Base-by-base conservation (phyloP, 192 early-diverging fungal genomes). In the Gaertneriomyces sp. region DNA sequence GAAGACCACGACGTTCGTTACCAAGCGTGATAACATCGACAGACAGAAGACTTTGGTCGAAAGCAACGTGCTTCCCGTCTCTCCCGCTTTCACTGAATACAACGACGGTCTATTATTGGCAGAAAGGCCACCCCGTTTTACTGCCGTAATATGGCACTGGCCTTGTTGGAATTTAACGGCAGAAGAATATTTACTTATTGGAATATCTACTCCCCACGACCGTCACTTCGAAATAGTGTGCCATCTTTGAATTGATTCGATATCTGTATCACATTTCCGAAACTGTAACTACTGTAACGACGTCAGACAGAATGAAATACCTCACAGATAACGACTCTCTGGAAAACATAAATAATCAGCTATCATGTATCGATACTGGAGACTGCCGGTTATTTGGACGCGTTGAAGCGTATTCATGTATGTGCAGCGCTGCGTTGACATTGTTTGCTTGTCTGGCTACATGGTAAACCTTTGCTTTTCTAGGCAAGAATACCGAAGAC, bases 391-490 rank as follows among this genome's bases (percentile, higher is more conserved):
- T 96, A 19, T 79, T 87, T 61, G 93, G 91, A 41, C 77, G 93
- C 64, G 72, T 96, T 25, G 96, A 98, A 77, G 88, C 91, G 20
- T 98, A 98, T 71, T 91, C 93, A 43, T 96, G 93, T 92, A 90
- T 85, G 88, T 83, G 17, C 6, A 12, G 12, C 25, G 25, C 0
- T 33, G 25, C 25, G 25, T 33, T 33, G 25, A 33, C 2, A 33
- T 33, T 2, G 25, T 33, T 0, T 33, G 25, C 25, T 1, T 0
- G 25, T 33, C 25, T 33, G 25, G 25, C 25, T 33, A 33, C 20
- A 11, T 63, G 17, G 46, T 40, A 42, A 58, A 60, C 25, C 25
- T 1, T 2, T 14, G 10, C 41, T 50, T 16, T 11, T 12, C 55
- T 73, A 95, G 93, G 93, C 74, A 98, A 98, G 75, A 85, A 83